Conservation (phyloP, 2,329 filamentous ascomycete genomes). For the Exophiala dermatitidis region DNA sequence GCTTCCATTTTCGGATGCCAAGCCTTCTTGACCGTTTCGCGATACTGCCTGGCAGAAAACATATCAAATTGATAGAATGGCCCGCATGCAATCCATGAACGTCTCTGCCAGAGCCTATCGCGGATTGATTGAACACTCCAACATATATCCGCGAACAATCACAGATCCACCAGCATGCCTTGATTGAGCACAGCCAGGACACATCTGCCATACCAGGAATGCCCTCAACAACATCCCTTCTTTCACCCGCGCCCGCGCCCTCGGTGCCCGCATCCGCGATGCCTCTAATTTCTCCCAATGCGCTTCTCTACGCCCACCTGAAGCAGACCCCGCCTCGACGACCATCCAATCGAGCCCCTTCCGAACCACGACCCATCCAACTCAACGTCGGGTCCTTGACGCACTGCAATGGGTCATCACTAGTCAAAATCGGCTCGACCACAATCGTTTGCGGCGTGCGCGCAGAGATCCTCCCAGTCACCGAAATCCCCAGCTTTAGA, state of each 20-base stretch:
- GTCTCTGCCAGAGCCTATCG: no score
- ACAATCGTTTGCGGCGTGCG: slow-evolving; percentile 91
- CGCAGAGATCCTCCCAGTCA: slow-evolving; percentile 70
- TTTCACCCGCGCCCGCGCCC: neutral
- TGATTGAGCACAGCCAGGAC: neutral
- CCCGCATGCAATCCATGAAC: no score
- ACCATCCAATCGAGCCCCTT: slow-evolving; percentile 70
- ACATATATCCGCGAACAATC: no score
- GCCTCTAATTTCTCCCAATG: slow-evolving; percentile 51
- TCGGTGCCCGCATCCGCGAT: slow-evolving; percentile 22
- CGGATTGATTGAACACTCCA: no score
- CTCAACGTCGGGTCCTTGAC: slow-evolving; percentile 78
- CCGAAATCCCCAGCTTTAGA: slow-evolving; percentile 64
- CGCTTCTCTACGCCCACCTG: slow-evolving; percentile 85
- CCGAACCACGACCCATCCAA: slow-evolving; percentile 63
- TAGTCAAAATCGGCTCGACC: slow-evolving; percentile 73
- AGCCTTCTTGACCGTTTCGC: neutral
- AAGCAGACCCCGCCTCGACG: slow-evolving; percentile 56
- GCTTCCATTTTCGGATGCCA: neutral
- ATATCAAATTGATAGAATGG: neutral
- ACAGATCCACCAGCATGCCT: neutral
- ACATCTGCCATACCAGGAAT: slow-evolving; percentile 5
- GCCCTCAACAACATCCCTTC: slow-evolving; percentile 6
- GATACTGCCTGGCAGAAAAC: neutral
- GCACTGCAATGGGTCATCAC: slow-evolving; percentile 81